Evolutionary conservation across 352 stramenopile species (phyloP).

Genomic region (Blastocystis hominis): DNA sequence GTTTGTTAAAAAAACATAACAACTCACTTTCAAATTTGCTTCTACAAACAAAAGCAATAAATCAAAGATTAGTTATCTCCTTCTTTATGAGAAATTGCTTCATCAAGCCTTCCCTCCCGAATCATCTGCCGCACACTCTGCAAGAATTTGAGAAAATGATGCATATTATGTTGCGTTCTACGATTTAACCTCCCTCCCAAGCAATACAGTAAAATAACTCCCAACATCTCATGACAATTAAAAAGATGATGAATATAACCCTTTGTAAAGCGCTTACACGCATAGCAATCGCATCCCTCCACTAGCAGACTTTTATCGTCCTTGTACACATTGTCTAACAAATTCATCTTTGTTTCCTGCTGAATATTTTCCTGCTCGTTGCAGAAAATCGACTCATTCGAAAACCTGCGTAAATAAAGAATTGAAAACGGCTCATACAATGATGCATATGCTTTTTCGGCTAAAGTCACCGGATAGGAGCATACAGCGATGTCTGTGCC

Average conservation of each 20-base stretch:
- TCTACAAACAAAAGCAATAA: neutral
- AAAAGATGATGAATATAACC: slow-evolving; percentile 56
- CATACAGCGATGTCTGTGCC: slow-evolving; percentile 27
- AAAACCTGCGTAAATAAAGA: slow-evolving; percentile 26
- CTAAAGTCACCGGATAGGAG: slow-evolving; percentile 30
- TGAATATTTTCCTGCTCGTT: neutral
- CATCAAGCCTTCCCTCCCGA: neutral
- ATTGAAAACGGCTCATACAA: neutral
- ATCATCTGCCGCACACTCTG: neutral
- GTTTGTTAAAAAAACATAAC: neutral
- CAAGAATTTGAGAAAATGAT: slow-evolving; percentile 47
- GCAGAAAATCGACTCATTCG: neutral
- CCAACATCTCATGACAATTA: slow-evolving; percentile 48
- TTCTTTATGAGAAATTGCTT: neutral
- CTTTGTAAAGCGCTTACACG: slow-evolving; percentile 51
- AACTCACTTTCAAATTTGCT: neutral
- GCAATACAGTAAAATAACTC: slow-evolving; percentile 42
- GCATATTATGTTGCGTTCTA: slow-evolving; percentile 48
- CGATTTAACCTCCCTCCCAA: neutral
- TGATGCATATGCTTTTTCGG: slow-evolving; percentile 29
- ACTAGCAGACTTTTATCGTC: slow-evolving; percentile 23
- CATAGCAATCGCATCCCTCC: slow-evolving; percentile 28
- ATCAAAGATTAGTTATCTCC: neutral
- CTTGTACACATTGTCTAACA: slow-evolving; percentile 40
- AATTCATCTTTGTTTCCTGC: slow-evolving; percentile 28